Evolutionary conservation across 2,329 filamentous ascomycete species (phyloP).

Genomic region (Chaetomium globosum): DNA sequence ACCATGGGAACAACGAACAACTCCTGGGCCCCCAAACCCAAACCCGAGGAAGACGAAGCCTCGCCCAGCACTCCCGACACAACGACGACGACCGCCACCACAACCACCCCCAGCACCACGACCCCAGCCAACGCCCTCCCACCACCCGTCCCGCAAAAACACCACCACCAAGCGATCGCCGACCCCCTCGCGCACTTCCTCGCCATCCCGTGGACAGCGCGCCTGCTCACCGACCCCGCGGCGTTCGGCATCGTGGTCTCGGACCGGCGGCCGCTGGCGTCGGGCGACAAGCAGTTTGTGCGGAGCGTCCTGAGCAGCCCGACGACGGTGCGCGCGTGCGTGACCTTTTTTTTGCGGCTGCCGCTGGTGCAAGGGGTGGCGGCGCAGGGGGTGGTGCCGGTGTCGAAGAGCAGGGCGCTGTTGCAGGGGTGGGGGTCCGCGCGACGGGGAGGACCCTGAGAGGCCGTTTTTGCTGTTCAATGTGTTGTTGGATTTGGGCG

Average conservation of each 20-base stretch:
- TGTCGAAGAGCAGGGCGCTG: conserved; percentile 21
- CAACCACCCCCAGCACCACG: not conserved
- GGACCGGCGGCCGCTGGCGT: conserved; percentile 30
- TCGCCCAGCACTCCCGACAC: not conserved
- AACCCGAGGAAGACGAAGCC: not conserved
- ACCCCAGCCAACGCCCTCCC: conserved; percentile 1
- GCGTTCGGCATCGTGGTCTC: conserved; percentile 23
- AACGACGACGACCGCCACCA: not conserved
- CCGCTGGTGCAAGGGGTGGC: not conserved
- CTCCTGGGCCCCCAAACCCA: not conserved
- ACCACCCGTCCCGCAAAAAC: conserved; percentile 1
- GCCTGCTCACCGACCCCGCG: conserved; percentile 28
- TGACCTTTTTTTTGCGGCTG: conserved; percentile 25
- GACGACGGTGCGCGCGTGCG: conserved; percentile 31
- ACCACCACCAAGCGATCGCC: conserved; percentile 30
- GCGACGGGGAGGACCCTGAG: conserved; percentile 25
- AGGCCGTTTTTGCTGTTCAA: conserved; percentile 32
- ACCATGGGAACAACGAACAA: not conserved
- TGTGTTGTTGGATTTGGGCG: conserved; percentile 33
- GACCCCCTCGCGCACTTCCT: conserved; percentile 34
- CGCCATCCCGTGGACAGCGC: conserved; percentile 30
- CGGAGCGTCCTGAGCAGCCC: conserved; percentile 23
- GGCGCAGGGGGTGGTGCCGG: not conserved
- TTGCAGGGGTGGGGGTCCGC: conserved; percentile 21
- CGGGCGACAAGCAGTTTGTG: conserved; percentile 29